Percentiles rank a stretch among this genome's conserved stretches.
Evolutionary conservation across 2,329 filamentous ascomycete species (phyloP).

Genomic region (Microdochium bolleyi): DNA sequence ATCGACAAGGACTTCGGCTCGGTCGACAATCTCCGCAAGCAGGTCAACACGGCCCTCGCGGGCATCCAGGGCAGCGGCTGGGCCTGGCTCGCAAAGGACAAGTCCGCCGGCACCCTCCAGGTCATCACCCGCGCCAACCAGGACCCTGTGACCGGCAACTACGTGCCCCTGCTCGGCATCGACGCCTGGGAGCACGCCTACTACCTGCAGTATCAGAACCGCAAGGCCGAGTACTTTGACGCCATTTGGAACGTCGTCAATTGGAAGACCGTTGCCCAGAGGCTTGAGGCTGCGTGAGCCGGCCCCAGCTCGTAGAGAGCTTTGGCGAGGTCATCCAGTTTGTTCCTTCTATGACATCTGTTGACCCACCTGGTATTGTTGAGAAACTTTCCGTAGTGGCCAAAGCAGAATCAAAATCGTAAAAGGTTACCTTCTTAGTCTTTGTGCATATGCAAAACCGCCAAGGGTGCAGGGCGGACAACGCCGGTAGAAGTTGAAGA

Average conservation of each 20-base stretch:
- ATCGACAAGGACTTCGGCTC: conserved; percentile 50
- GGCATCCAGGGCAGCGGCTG: conserved; percentile 59
- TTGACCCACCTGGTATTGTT: too few relatives aligned
- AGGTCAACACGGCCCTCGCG: conserved; percentile 45
- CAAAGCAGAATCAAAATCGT: too few relatives aligned
- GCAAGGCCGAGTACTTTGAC: conserved; percentile 75
- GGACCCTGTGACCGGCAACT: conserved; percentile 44
- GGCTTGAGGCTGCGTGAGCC: conserved; percentile 18
- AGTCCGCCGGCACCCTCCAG: conserved; percentile 39
- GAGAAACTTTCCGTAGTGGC: too few relatives aligned
- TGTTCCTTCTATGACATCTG: too few relatives aligned
- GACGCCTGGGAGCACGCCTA: conserved; percentile 61
- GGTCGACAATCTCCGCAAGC: conserved; percentile 40
- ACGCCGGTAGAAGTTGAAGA: too few relatives aligned
- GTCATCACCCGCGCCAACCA: conserved; percentile 59
- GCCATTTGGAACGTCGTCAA: conserved; percentile 77
- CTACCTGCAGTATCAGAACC: conserved; percentile 64
- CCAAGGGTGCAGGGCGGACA: too few relatives aligned
- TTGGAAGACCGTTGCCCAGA: conserved; percentile 37
- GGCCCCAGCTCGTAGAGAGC: too few relatives aligned
- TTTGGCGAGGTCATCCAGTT: too few relatives aligned
- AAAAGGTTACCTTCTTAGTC: too few relatives aligned
- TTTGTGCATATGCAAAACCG: too few relatives aligned
- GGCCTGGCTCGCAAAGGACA: conserved; percentile 56
- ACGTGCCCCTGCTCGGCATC: conserved; percentile 47